Conservation (phyloP, 1,139 yeast genomes). For the Sugiyamaella novakii region DNA sequence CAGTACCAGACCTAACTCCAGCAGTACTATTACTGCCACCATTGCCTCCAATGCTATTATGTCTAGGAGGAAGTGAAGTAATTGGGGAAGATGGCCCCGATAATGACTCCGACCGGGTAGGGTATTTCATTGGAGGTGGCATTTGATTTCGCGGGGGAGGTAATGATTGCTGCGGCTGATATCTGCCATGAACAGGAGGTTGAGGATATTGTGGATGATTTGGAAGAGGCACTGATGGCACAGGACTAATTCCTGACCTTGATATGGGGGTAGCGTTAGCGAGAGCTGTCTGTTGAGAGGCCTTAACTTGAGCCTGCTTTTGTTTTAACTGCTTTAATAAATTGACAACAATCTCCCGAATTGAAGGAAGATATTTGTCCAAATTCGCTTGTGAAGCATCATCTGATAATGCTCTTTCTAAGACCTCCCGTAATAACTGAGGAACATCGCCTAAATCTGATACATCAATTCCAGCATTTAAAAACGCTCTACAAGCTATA, state of each 20-base stretch:
- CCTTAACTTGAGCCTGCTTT: conserved; percentile 55
- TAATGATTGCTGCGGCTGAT: conserved; percentile 19
- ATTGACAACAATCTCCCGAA: conserved; percentile 83
- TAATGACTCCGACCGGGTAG: conserved; percentile 25
- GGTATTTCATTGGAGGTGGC: conserved; percentile 20
- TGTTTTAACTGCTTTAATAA: conserved; percentile 77
- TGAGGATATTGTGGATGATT: conserved; percentile 17
- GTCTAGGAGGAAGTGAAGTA: conserved; percentile 18
- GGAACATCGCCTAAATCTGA: conserved; percentile 79
- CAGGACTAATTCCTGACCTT: conserved; percentile 4
- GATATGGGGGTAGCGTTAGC: not conserved
- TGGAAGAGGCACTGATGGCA: conserved; percentile 9
- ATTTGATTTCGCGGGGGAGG: conserved; percentile 7
- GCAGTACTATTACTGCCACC: conserved; percentile 1
- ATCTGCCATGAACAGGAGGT: conserved; percentile 24
- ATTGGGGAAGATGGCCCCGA: conserved; percentile 20
- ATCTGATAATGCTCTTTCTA: conserved; percentile 86
- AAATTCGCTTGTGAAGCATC: conserved; percentile 82
- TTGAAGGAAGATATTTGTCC: conserved; percentile 79
- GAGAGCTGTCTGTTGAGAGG: not conserved
- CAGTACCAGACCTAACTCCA: not conserved
- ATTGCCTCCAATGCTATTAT: conserved; percentile 19
- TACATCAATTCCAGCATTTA: conserved; percentile 67
- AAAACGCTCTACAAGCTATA: conserved; percentile 75
- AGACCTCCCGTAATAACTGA: conserved; percentile 63